Conservation (phyloP, 2,329 filamentous ascomycete genomes). For the Penicillium occitanis region DNA sequence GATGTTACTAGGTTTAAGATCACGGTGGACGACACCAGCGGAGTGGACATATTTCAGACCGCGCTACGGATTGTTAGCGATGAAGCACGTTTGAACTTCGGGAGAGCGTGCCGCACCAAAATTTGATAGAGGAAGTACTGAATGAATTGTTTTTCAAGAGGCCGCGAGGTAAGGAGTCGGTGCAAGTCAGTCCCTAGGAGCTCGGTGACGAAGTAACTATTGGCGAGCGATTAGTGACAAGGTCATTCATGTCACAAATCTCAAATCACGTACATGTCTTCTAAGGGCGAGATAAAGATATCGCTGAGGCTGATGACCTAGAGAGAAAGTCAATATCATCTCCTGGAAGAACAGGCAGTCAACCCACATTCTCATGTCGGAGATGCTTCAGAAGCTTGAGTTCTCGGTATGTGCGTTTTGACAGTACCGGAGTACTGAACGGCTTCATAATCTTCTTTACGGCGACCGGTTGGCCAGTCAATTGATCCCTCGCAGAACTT, state of each 20-base stretch:
- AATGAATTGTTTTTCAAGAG: constrained; percentile 98
- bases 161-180: constrained; percentile 88
- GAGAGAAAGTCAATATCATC: constrained; percentile 20
- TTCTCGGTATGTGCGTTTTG: constrained; percentile 96
- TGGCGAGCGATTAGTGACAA: neutral
- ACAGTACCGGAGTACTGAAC: constrained; percentile 97
- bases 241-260: neutral
- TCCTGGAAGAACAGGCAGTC: neutral
- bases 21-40: constrained; percentile 93
- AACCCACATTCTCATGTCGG: constrained; percentile 85
- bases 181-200: constrained; percentile 95
- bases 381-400: constrained; percentile 95
- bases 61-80: constrained; percentile 58
- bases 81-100: neutral
- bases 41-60: constrained; percentile 99
- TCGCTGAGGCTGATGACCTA: constrained; percentile 97
- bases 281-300: constrained; percentile 98
- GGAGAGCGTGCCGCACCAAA: constrained; percentile 61
- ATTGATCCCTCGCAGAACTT: constrained; percentile 96
- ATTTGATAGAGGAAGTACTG: constrained; percentile 99
- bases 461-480: constrained; percentile 93
- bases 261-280: constrained; percentile 78
- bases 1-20: constrained; percentile 98
- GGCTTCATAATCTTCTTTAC: constrained; percentile 99
- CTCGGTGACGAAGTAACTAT: constrained; percentile 97